Percentiles rank a stretch among this genome's conserved stretches.
phyloP scores from a whole-genome alignment of 352 stramenopile species.

The Phytophthora pinifolia region DNA sequence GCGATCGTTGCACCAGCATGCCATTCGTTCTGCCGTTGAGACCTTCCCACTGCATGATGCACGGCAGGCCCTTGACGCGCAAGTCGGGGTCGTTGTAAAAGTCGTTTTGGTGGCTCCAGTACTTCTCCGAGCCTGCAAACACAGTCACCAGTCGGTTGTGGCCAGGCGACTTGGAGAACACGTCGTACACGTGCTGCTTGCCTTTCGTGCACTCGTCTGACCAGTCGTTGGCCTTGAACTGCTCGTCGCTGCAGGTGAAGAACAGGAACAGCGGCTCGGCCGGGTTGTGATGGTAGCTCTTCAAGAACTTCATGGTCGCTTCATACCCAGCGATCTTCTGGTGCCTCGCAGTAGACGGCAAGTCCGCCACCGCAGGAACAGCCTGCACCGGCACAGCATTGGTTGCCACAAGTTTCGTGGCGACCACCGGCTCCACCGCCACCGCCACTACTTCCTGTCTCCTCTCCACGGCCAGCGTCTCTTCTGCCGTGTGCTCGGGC shows the following conservation, averaged over 20 bases:
- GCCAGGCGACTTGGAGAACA: constrained; percentile 55
- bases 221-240: constrained; percentile 56
- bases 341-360: constrained; percentile 40
- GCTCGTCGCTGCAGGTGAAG: constrained; percentile 69
- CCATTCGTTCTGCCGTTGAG: constrained; percentile 32
- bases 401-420: constrained; percentile 1
- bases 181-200: constrained; percentile 53
- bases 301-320: constrained; percentile 49
- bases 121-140: constrained; percentile 44
- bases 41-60: constrained; percentile 45
- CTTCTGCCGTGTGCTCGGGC: constrained; percentile 11
- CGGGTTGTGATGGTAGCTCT: constrained; percentile 39
- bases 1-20: constrained; percentile 35
- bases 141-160: constrained; percentile 63
- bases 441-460: constrained; percentile 2
- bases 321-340: constrained; percentile 48
- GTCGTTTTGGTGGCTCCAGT: constrained; percentile 47
- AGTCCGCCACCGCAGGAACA: background rate
- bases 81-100: constrained; percentile 47
- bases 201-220: constrained; percentile 44
- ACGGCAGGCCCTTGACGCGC: constrained; percentile 41
- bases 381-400: background rate
- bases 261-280: constrained; percentile 62
- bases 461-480: constrained; percentile 8
- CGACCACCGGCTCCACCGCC: constrained; percentile 1